Evolutionary conservation across 495 filamentous ascomycete species (phyloP), one percentile per base, ranked within the genome.

Genomic region (Hypoxylon cercidicola): DNA sequence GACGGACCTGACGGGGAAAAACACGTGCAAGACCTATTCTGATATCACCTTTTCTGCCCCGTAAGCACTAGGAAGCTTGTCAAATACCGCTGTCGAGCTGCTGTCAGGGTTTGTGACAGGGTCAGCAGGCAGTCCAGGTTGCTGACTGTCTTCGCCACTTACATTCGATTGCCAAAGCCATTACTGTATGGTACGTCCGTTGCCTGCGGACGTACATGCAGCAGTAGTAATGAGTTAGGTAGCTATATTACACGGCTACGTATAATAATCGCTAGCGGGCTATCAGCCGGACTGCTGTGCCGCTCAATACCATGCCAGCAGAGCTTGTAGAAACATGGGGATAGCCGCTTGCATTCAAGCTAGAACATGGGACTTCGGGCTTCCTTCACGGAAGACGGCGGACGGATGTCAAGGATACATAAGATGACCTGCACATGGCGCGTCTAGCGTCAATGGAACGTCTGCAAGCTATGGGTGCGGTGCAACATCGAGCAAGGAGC

Each of bases 21-120:
- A 58, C 58, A 60, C 59, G 64, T 68, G 64, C 55, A 13, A 23
- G 58, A 60, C 41, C 9, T 25, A 58, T 47, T 61, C 54, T 46
- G 43, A 23, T 62, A 37, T 59, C 48, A 56, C 55, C 44, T 52
- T 57, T 57, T 48, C 60, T 49, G 18, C 55, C 50, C 55, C 65
- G 60, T 68, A 68, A 68, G 65, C 65, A 60, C 65, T 68, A 68
- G 39, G 58, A 60, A 60, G 54, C 65, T 53, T 55, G 65, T 54
- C 60, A 55, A 51, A 41, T 52, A 46, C 9, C 30, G 30, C 30
- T 64, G 30, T 49, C 49, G 25, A 61, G 48, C 40, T 54, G 51
- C 37, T 52, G 64, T 68, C 64, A 68, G 64, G 64, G 58, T 23
- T 50, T 37, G 44, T 5, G 30, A 32, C 30, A 11, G 60, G 60